Base-by-base conservation (phyloP, 345 rosid species). In the Erucastrum elatum region DNA sequence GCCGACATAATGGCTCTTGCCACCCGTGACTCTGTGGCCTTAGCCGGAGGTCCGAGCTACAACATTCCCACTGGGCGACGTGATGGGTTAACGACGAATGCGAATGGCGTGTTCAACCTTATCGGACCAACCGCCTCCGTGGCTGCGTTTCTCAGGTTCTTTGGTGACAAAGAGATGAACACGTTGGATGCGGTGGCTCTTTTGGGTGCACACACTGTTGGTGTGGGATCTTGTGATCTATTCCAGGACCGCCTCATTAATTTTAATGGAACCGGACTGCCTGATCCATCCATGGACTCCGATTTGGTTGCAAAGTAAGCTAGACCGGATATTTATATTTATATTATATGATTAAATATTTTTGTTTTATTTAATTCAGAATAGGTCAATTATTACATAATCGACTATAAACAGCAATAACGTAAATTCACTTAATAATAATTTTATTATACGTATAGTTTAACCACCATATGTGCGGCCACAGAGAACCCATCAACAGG, bases 141-240 rank as follows among this genome's bases (percentile, higher is more conserved):
- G 0, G 64, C 87, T 4, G 60, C 81, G 35, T 87, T 90, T 2
- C 63, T 81, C 9, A 77, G 75, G 13, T 0, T 58, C 64, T 87
- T 92, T 82, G 70, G 26, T 2, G 44, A 78, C 1, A 87, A 75
- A 71, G 82, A 82, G 6, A 30, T 89, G 35, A 82, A 72, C 16
- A 53, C 83, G 8, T 64, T 70, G n/a, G 92, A 90, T 1, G 86
- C 89, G 84, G 87, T 80, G 12, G 82, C 87, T 56, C 95, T 89
- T 5, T 63, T 90, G 55, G 93, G 95, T 21, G 93, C 84, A 6
- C 94, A 92, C 72, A 81, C 94, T 0, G 88, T 90, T 65, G 93
- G 91, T 7, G 84, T 88, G 16, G 87, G 83, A 2, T 89, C 86
- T 56, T 92, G 95, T 74, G 63, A 71, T 56, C 75, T 86, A 71